Conservation (phyloP, 345 rosid species). For the Lagerstroemia speciosa region DNA sequence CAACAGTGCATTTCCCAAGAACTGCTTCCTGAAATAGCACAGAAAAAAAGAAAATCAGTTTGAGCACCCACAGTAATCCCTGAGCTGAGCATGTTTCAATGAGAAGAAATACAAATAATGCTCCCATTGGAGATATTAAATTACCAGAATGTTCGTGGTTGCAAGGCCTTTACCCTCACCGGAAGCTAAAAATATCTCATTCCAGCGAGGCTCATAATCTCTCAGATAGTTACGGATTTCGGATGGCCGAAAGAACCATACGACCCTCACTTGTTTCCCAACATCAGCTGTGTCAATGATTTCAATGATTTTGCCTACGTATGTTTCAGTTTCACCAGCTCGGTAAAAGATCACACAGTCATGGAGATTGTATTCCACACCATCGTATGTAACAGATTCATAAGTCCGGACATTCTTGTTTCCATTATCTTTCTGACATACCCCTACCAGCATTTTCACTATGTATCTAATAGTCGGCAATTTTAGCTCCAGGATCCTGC, state of each 20-base stretch:
- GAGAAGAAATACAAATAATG: background rate
- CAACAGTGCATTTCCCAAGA: conserved; percentile 38
- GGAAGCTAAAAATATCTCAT: conserved; percentile 56
- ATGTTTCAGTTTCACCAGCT: conserved; percentile 21
- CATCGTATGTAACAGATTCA: conserved; percentile 8
- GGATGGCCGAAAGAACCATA: conserved; percentile 51
- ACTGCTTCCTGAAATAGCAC: conserved; percentile 28
- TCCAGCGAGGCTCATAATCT: conserved; percentile 32
- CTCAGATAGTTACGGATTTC: conserved; percentile 35
- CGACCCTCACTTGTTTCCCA: conserved; percentile 34
- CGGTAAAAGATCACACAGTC: conserved; percentile 30
- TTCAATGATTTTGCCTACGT: conserved; percentile 40
- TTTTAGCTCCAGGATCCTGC: background rate
- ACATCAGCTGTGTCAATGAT: conserved; percentile 32
- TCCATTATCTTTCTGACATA: background rate
- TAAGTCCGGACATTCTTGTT: background rate
- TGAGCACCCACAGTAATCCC: background rate
- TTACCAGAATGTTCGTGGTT: conserved; percentile 35
- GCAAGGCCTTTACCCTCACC: conserved; percentile 39
- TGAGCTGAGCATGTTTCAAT: background rate
- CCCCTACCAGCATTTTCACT: background rate
- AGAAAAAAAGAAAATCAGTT: background rate
- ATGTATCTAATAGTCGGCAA: background rate
- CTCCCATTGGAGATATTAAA: background rate
- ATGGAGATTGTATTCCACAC: conserved; percentile 30